Conservation (phyloP, 1,284 basidiomycete species). For the Leccinum griseonigrum region DNA sequence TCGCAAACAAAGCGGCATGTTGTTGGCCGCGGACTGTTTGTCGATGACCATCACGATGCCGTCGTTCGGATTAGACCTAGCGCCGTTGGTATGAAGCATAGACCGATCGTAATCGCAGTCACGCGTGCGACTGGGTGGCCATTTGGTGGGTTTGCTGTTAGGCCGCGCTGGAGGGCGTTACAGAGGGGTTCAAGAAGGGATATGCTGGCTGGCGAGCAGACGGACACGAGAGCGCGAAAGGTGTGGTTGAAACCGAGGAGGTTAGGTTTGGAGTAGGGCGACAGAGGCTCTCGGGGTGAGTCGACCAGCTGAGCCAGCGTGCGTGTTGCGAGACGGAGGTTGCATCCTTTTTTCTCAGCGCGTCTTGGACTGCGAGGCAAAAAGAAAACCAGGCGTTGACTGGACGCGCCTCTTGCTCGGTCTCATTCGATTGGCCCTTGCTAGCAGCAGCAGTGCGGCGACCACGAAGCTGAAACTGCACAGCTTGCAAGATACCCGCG, state of each 20-base stretch:
- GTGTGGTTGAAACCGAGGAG: constrained; percentile 66
- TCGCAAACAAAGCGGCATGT: too few species aligned
- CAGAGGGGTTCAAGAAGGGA: constrained; percentile 68
- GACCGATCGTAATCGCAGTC: too few species aligned
- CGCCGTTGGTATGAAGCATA: too few species aligned
- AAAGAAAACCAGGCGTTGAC: constrained; percentile 34
- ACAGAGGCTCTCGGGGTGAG: constrained; percentile 12
- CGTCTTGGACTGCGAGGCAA: constrained; percentile 18
- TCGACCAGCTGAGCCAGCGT: constrained; percentile 19
- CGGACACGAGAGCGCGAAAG: constrained; percentile 46
- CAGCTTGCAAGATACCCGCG: constrained; percentile 55
- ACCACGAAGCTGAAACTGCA: constrained; percentile 57
- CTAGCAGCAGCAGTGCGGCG: constrained; percentile 42
- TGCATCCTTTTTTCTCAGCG: constrained; percentile 14
- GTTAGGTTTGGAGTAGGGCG: constrained; percentile 21
- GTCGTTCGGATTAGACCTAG: too few species aligned
- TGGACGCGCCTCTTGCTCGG: constrained; percentile 20
- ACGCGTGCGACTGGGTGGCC: too few species aligned
- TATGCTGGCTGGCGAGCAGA: constrained; percentile 50
- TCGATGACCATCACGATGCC: too few species aligned
- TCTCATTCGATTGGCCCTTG: constrained; percentile 19
- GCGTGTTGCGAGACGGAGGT: constrained; percentile 16
- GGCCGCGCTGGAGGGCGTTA: constrained; percentile 61
- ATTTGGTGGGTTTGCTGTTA: constrained; percentile 55
- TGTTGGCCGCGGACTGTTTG: too few species aligned